phyloP scores from a whole-genome alignment of 2,329 filamentous ascomycete genomes.

The Botrytis pseudocinerea region DNA sequence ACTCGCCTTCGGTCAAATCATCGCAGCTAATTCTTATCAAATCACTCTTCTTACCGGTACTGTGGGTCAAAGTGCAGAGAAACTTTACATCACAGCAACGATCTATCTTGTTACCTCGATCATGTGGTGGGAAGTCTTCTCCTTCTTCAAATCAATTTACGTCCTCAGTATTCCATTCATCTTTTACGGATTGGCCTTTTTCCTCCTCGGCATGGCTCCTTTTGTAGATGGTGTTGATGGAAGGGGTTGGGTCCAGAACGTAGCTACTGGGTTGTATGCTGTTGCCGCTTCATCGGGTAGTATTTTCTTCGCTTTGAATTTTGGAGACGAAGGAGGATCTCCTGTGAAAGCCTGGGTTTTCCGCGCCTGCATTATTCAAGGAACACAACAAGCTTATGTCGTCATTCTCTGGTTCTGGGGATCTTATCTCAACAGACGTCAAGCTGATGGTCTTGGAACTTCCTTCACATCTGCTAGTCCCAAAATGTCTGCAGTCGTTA shows the following conservation, averaged over 20 bases:
- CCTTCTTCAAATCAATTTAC: slow-evolving; percentile 56
- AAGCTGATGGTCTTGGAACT: slow-evolving; percentile 36
- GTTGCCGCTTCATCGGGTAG: slow-evolving; percentile 62
- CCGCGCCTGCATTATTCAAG: slow-evolving; percentile 65
- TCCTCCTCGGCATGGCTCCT: slow-evolving; percentile 64
- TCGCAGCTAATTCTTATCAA: slow-evolving; percentile 67
- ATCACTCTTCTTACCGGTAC: slow-evolving; percentile 67
- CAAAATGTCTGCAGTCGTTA: slow-evolving; percentile 50
- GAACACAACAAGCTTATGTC: slow-evolving; percentile 66
- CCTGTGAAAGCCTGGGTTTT: slow-evolving; percentile 67
- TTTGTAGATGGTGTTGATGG: slow-evolving; percentile 44
- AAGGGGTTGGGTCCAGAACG: slow-evolving; percentile 52
- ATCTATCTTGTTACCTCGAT: slow-evolving; percentile 60
- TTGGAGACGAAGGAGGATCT: slow-evolving; percentile 62
- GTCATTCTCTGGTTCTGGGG: slow-evolving; percentile 69
- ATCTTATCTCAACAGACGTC: slow-evolving; percentile 42
- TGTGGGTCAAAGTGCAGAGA: slow-evolving; percentile 57
- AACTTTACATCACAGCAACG: slow-evolving; percentile 60
- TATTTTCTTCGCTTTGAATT: slow-evolving; percentile 67
- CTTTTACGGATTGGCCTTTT: slow-evolving; percentile 60
- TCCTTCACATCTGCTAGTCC: slow-evolving; percentile 46
- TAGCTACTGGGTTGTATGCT: slow-evolving; percentile 62
- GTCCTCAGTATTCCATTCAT: slow-evolving; percentile 52
- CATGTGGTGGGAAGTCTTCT: slow-evolving; percentile 64
- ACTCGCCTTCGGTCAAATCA: slow-evolving; percentile 60